Evolutionary conservation across 257 asterid species (phyloP).

Genomic region (Leonotis leonurus): DNA sequence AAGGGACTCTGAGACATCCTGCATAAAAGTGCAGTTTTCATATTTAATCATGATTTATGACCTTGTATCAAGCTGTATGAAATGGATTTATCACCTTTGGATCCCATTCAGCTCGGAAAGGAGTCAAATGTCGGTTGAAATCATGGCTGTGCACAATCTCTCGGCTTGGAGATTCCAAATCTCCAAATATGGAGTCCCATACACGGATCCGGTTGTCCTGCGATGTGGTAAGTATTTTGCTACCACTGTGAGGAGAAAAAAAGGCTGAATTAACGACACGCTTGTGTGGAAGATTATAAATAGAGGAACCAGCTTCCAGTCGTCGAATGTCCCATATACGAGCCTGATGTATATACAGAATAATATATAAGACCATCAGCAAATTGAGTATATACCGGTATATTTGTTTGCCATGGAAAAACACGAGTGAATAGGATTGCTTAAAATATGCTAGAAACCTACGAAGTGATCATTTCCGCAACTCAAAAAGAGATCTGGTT

Average conservation of each 20-base stretch:
- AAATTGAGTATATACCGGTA: not conserved
- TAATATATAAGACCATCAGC: no score
- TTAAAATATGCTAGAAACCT: constrained; percentile 21
- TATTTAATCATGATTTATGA: not conserved
- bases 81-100: constrained; percentile 53
- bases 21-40: constrained; percentile 17
- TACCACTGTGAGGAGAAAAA: constrained; percentile 85
- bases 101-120: constrained; percentile 97
- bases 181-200: constrained; percentile 94
- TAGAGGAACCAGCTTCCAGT: constrained; percentile 70
- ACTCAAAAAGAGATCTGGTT: constrained; percentile 82
- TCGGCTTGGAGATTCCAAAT: constrained; percentile 78
- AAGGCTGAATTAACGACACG: constrained; percentile 95
- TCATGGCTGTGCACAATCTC: constrained; percentile 97
- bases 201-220: constrained; percentile 88
- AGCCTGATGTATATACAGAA: constrained; percentile 45
- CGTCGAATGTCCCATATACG: constrained; percentile 93
- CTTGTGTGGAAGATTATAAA: constrained; percentile 63
- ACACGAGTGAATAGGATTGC: not conserved
- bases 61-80: constrained; percentile 2
- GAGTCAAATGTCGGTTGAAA: constrained; percentile 84
- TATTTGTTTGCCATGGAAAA: not conserved
- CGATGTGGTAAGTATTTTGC: constrained; percentile 91
- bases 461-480: constrained; percentile 98
- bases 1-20: constrained; percentile 90